phyloP scores from a whole-genome alignment of 352 stramenopile species.

The Thalassiosira exigua region DNA sequence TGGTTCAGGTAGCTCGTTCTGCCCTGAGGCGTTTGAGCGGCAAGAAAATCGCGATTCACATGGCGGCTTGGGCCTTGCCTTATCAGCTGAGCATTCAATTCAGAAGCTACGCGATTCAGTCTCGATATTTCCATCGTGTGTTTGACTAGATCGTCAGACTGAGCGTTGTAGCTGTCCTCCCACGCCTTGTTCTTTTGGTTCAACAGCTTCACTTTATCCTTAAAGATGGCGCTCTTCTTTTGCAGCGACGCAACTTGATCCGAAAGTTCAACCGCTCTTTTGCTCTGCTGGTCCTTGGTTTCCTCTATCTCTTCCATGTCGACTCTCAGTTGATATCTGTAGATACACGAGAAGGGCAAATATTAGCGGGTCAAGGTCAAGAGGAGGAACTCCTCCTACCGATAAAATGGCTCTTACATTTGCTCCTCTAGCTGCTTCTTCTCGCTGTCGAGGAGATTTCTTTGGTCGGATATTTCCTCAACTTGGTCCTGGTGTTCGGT shows the following conservation, averaged over 20 bases:
- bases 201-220: conserved; percentile 39
- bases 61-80: neutral
- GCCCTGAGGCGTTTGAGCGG: conserved; percentile 20
- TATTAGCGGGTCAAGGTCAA: neutral
- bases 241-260: conserved; percentile 32
- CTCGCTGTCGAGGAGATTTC: conserved; percentile 11
- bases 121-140: conserved; percentile 54
- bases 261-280: conserved; percentile 20
- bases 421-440: conserved; percentile 30
- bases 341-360: conserved; percentile 8
- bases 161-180: conserved; percentile 46
- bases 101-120: conserved; percentile 21
- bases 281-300: conserved; percentile 6
- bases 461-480: conserved; percentile 24
- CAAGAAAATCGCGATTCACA: conserved; percentile 10
- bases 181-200: conserved; percentile 41
- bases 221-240: conserved; percentile 56
- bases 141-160: conserved; percentile 44
- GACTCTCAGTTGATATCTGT: conserved; percentile 21
- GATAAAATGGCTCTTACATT: conserved; percentile 28
- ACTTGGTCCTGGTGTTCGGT: conserved; percentile 54
- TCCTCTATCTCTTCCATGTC: conserved; percentile 18
- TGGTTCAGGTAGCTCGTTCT: conserved; percentile 2
- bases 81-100: conserved; percentile 11
- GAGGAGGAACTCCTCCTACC: neutral